A percentile compares a stretch with the other conserved stretches of the same genome.
These are phyloP conservation scores for Lepidium africanum DNA, from an alignment of 345 rosid genomes.

Conservation along the genomic window DNA sequence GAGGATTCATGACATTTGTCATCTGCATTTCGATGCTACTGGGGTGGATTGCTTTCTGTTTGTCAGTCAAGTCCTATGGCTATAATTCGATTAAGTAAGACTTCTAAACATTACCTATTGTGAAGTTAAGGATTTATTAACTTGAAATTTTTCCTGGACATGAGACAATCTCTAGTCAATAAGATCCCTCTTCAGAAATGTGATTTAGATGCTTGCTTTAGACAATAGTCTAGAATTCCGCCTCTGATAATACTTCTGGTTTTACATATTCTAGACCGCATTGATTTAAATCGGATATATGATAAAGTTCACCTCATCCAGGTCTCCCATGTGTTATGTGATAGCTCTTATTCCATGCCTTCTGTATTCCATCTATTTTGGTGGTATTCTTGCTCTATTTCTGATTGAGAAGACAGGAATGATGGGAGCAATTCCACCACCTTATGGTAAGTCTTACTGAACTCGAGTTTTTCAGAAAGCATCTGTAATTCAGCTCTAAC, in stretches of 20 bases:
- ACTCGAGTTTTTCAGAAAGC: neutral
- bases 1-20: slow-evolving; percentile 75
- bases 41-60: slow-evolving; percentile 66
- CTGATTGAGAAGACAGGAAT: slow-evolving; percentile 96
- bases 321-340: slow-evolving; percentile 58
- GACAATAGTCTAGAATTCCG: neutral
- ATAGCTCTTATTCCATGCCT: slow-evolving; percentile 75
- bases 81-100: slow-evolving; percentile 51
- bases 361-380: slow-evolving; percentile 61
- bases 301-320: slow-evolving; percentile 39
- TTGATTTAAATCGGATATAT: neutral
- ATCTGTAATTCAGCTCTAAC: slow-evolving; percentile 1
- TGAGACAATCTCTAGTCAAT: neutral
- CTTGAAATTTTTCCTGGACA: neutral
- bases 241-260: neutral
- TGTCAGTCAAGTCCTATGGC: slow-evolving; percentile 41
- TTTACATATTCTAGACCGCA: neutral
- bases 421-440: slow-evolving; percentile 91
- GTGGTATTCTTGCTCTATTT: slow-evolving; percentile 71
- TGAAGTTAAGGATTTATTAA: neutral
- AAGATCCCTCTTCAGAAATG: neutral
- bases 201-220: neutral
- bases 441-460: slow-evolving; percentile 62
- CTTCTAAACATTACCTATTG: neutral
- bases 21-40: slow-evolving; percentile 61